phyloP scores from a whole-genome alignment of 225 moss, liverwort and hornwort genomes.

The Marchantia polymorpha region DNA sequence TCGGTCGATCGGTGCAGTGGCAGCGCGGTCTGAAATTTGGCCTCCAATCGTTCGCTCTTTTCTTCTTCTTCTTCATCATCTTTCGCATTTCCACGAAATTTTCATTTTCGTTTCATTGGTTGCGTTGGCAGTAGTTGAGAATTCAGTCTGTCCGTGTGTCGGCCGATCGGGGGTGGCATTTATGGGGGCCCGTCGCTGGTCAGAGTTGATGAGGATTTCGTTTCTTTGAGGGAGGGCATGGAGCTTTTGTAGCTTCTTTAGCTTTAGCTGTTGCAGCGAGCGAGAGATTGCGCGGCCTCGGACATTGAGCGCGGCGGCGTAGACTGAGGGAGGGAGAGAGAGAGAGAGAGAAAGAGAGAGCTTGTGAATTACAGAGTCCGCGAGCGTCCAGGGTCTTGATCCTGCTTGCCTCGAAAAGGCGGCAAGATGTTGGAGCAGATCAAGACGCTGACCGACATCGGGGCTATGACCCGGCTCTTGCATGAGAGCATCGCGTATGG shows the following conservation, averaged over 20 bases:
- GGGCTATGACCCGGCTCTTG: conserved; percentile 87
- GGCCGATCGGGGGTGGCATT: no score
- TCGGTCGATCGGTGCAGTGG: no score
- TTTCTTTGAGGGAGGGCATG: not conserved
- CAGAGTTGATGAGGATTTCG: not conserved
- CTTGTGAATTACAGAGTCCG: not conserved
- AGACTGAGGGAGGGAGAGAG: no score
- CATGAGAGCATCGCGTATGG: conserved; percentile 91
- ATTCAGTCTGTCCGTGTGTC: no score
- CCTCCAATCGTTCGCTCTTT: no score
- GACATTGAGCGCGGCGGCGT: not conserved
- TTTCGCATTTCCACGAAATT: no score
- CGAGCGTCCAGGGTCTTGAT: not conserved
- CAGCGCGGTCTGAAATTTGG: no score
- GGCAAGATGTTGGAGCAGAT: conserved; percentile 68
- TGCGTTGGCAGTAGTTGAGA: no score
- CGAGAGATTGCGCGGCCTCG: not conserved
- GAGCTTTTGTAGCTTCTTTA: not conserved
- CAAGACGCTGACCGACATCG: conserved; percentile 72
- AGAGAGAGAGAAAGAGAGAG: no score
- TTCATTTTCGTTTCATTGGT: no score
- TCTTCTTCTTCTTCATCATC: no score
- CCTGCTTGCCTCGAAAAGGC: not conserved
- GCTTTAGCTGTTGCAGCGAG: not conserved
- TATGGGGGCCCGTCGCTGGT: no score